Evolutionary conservation across 192 early-diverging fungal genomes (phyloP), one percentile per base, ranked within the genome.

Genomic region (Coemansia sp.): DNA sequence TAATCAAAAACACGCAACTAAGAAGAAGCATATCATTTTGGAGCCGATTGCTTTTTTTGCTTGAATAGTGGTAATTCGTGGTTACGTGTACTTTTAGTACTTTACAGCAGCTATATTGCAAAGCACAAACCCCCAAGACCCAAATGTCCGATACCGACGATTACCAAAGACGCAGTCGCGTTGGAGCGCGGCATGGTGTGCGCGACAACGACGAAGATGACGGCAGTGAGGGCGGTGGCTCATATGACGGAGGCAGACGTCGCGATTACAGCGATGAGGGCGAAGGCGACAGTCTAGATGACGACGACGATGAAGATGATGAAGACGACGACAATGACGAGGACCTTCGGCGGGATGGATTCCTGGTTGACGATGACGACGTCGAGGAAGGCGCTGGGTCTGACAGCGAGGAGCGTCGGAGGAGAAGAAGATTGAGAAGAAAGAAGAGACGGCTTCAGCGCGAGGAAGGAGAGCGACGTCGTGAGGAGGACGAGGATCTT

Each of bases 331-430:
- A 85, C 41, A 82, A 91, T 56, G 85, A 86, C 65, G 85, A 87
- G 58, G 86, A 88, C 40, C 68, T 76, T 26, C 85, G 83, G 6
- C 85, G 75, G 48, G 87, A 88, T 61, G 90, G 88, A 1, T 91
- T 93, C 61, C 86, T 93, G 37, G 91, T 90, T 3, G 90, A 90
- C 55, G 91, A 92, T 59, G 89, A 91, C 55, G 88, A 87, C 15
- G 78, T 84, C 11, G 86, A 88, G 46, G 87, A 88, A 40, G 87
- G 87, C 10, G 81, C 67, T 5, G 80, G 82, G 12, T 84, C 85
- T 21, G 85, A 82, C 54, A 77, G 80, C 57, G 76, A 83, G 78
- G 78, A 86, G 80, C 85, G 86, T 70, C 76, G 87, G 61, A 70
- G 63, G 61, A 49, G 78, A 65, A 74, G 82, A 67, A 71, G 77